A percentile compares a stretch with the other conserved stretches of the same genome.
Evolutionary conservation across 2,329 filamentous ascomycete species (phyloP).

Genomic region (Magnaporthales sp.): DNA sequence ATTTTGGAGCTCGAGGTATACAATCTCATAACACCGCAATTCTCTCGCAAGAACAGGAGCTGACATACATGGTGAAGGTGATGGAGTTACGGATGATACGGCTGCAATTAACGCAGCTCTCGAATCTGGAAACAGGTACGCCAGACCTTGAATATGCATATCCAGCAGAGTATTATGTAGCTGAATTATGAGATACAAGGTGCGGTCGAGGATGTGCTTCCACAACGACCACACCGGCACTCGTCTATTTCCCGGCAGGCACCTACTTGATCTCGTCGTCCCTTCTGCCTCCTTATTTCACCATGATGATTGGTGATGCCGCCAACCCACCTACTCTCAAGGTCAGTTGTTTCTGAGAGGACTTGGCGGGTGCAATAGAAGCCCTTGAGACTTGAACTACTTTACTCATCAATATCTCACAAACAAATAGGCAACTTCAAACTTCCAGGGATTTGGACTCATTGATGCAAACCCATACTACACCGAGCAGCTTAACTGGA

Average conservation of each 20-base stretch:
- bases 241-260: slow-evolving; percentile 34
- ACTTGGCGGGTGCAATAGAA: too few species aligned
- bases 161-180: not conserved
- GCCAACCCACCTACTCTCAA: slow-evolving; percentile 36
- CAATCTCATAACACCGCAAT: not conserved
- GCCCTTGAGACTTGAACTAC: not conserved
- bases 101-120: slow-evolving; percentile 36
- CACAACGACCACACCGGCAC: slow-evolving; percentile 28
- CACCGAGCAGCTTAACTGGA: slow-evolving; percentile 35
- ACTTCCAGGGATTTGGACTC: slow-evolving; percentile 39
- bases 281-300: slow-evolving; percentile 70
- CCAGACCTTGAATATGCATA: not conserved
- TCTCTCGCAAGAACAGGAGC: not conserved
- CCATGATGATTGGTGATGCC: slow-evolving; percentile 67
- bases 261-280: slow-evolving; percentile 66
- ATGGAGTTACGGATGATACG: slow-evolving; percentile 36
- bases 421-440: slow-evolving; percentile 24
- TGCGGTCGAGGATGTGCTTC: slow-evolving; percentile 32
- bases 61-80: slow-evolving; percentile 18
- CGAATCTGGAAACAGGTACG: slow-evolving; percentile 24
- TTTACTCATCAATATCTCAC: slow-evolving; percentile 31
- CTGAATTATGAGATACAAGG: not conserved
- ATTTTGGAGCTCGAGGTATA: slow-evolving; percentile 3
- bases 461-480: slow-evolving; percentile 42
- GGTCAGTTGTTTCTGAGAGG: too few species aligned